These are phyloP conservation scores for Xerocomellus intermedius DNA, from an alignment of 768 basidiomycete species.

Conservation along the genomic window DNA sequence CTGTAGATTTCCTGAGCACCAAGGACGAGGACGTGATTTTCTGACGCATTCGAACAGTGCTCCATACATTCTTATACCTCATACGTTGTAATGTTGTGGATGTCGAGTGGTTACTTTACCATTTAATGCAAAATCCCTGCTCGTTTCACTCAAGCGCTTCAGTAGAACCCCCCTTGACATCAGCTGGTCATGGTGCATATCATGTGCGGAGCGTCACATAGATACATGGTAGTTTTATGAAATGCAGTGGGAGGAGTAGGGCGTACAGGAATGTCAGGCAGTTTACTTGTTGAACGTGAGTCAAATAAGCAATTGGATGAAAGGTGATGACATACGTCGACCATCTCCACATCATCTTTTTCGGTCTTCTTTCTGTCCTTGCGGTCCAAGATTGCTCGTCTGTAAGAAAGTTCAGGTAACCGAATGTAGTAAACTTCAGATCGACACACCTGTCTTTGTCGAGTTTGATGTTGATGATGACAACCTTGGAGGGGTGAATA, in stretches of 20 bases:
- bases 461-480: slow-evolving; percentile 89
- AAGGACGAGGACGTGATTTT: slow-evolving; percentile 96
- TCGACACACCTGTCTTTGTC: slow-evolving; percentile 77
- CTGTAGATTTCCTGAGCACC: slow-evolving; percentile 69
- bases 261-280: slow-evolving; percentile 7
- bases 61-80: slow-evolving; percentile 11
- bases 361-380: slow-evolving; percentile 73
- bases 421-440: neutral
- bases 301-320: slow-evolving; percentile 7
- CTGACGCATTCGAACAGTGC: slow-evolving; percentile 36
- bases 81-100: neutral
- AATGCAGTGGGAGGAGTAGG: slow-evolving; percentile 17
- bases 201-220: slow-evolving; percentile 51
- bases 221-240: slow-evolving; percentile 65
- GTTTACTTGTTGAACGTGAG: slow-evolving; percentile 26
- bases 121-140: slow-evolving; percentile 5
- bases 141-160: slow-evolving; percentile 9
- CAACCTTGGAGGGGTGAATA: slow-evolving; percentile 95
- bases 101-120: slow-evolving; percentile 7
- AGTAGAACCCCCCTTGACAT: neutral
- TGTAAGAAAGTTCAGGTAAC: slow-evolving; percentile 28
- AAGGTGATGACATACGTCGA: slow-evolving; percentile 57
- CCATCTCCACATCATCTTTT: slow-evolving; percentile 72
- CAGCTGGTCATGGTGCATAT: slow-evolving; percentile 51
- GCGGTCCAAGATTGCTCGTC: slow-evolving; percentile 83